A percentile compares a stretch with the other conserved stretches of the same genome.
Conservation (phyloP, 2,329 filamentous ascomycete species). For the Talaromyces atroroseus region DNA sequence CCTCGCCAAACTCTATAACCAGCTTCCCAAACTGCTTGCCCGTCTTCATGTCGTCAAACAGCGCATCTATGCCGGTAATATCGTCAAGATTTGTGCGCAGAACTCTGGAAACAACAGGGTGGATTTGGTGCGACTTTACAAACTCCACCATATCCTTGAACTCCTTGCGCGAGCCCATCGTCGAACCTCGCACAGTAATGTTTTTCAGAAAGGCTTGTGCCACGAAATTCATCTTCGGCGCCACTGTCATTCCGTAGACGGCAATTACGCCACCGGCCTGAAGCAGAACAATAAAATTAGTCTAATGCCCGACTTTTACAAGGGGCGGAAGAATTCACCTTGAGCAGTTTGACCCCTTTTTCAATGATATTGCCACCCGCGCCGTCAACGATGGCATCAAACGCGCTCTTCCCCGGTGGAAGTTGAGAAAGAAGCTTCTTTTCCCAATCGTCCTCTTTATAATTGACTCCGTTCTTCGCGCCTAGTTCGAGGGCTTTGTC, state of each 20-base stretch:
- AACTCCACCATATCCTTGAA: slow-evolving; percentile 89
- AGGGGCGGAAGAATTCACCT: slow-evolving; percentile 36
- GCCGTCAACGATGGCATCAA: slow-evolving; percentile 83
- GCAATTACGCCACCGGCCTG: slow-evolving; percentile 73
- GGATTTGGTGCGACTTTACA: slow-evolving; percentile 66
- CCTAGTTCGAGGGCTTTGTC: slow-evolving; percentile 64
- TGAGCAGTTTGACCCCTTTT: slow-evolving; percentile 63
- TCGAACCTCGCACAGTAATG: slow-evolving; percentile 76
- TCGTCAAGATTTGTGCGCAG: slow-evolving; percentile 65
- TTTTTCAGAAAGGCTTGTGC: slow-evolving; percentile 84
- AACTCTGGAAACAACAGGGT: slow-evolving; percentile 69
- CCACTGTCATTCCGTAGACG: slow-evolving; percentile 85
- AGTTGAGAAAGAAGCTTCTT: slow-evolving; percentile 58
- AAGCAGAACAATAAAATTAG: slow-evolving; percentile 15
- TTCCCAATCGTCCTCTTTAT: slow-evolving; percentile 76
- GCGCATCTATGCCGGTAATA: slow-evolving; percentile 67
- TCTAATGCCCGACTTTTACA: neutral
- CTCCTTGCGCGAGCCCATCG: slow-evolving; percentile 86
- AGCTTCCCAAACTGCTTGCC: slow-evolving; percentile 89
- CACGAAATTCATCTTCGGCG: slow-evolving; percentile 77
- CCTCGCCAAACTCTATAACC: slow-evolving; percentile 63
- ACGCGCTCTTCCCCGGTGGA: slow-evolving; percentile 61
- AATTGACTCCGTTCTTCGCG: slow-evolving; percentile 74
- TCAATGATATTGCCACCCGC: slow-evolving; percentile 80
- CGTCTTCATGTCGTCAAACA: slow-evolving; percentile 85